phyloP scores from a whole-genome alignment of 192 early-diverging fungal genomes.

The Endogone sp. region DNA sequence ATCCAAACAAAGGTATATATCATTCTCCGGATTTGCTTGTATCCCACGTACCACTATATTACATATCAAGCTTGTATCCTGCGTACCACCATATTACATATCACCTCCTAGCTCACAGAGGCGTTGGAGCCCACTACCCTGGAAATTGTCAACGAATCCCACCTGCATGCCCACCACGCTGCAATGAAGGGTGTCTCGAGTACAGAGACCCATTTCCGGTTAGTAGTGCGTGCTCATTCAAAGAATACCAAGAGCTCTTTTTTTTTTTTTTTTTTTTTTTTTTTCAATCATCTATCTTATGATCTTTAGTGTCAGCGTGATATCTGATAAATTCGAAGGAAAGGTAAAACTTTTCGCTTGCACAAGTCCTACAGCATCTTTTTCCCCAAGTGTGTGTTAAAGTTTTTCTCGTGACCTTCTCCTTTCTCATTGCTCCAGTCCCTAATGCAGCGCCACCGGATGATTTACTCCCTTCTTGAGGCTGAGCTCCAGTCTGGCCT shows the following conservation, averaged over 20 bases:
- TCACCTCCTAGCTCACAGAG: slow-evolving; percentile 26
- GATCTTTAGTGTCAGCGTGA: slow-evolving; percentile 60
- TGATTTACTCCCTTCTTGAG: slow-evolving; percentile 64
- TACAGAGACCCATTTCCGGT: slow-evolving; percentile 84
- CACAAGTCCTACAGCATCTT: too few species aligned
- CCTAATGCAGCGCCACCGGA: slow-evolving; percentile 60
- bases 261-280: background rate
- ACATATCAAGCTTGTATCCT: too few species aligned
- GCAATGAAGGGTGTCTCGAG: slow-evolving; percentile 78
- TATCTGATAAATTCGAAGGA: slow-evolving; percentile 66
- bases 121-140: slow-evolving; percentile 54
- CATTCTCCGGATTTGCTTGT: too few species aligned
- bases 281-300: background rate
- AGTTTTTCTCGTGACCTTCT: background rate
- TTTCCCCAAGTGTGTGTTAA: too few species aligned
- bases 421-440: background rate
- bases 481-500: slow-evolving; percentile 71
- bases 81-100: too few species aligned
- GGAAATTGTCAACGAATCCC: slow-evolving; percentile 75
- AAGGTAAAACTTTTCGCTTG: slow-evolving; percentile 27
- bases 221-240: background rate
- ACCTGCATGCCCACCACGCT: slow-evolving; percentile 76
- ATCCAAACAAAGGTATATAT: too few species aligned
- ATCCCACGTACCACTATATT: too few species aligned
- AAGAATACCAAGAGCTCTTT: too few species aligned